Percentiles rank a stretch among this genome's conserved stretches.
These are phyloP conservation scores for Coniferiporia sulphurascens DNA, from an alignment of 1,284 basidiomycete genomes.

Conservation along the genomic window DNA sequence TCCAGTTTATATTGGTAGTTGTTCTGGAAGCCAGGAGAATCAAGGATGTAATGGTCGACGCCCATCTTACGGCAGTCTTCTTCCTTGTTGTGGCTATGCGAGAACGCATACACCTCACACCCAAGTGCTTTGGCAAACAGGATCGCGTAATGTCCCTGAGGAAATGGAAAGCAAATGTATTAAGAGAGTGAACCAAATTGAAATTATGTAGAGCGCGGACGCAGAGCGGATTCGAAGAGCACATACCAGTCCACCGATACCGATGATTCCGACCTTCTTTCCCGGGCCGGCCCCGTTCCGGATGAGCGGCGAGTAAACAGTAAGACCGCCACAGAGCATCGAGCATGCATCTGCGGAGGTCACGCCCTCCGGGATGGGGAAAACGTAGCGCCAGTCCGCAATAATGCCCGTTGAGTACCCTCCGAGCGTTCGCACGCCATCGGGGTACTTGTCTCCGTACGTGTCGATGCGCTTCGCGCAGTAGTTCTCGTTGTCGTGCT, in stretches of 20 bases:
- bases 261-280: conserved; percentile 63
- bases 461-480: conserved; percentile 32
- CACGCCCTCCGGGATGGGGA: conserved; percentile 60
- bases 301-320: conserved; percentile 61
- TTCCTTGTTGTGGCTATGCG: conserved; percentile 42
- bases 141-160: conserved; percentile 39
- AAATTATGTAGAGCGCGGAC: no score
- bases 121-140: conserved; percentile 46
- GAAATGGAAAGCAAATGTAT: conserved; percentile 29
- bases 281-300: conserved; percentile 58
- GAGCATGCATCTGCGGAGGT: conserved; percentile 46
- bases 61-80: conserved; percentile 45
- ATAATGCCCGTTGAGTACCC: conserved; percentile 67
- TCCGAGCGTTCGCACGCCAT: conserved; percentile 48
- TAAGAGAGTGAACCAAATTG: not conserved
- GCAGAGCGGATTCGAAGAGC: not conserved
- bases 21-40: conserved; percentile 25
- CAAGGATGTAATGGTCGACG: conserved; percentile 34
- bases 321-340: conserved; percentile 63
- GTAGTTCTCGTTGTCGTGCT: conserved; percentile 51
- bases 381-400: conserved; percentile 64
- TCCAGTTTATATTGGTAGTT: conserved; percentile 30
- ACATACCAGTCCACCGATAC: conserved; percentile 47
- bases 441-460: conserved; percentile 43
- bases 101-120: conserved; percentile 47